Base-by-base conservation (phyloP, 192 early-diverging fungal species). In the Rhizophagus sp. region DNA sequence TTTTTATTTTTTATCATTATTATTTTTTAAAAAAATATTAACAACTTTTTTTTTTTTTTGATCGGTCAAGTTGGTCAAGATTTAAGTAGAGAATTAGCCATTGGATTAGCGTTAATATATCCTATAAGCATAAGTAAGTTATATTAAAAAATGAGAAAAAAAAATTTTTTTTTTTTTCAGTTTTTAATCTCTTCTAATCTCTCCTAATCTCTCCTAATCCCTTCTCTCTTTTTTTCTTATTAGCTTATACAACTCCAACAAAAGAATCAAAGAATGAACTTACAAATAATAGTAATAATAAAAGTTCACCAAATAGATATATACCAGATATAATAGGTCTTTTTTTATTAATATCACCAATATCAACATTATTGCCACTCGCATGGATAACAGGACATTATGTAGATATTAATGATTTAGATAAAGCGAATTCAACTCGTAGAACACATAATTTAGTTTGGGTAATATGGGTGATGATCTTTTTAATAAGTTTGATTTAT, bases 111-210 rank as follows among this genome's bases (percentile, higher is more conserved):
- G 5, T 41, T 27, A 50, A 73, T 73, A 11, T 50, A 49, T 25
- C 71, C 71, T 6, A 73, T 73, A 41, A 73, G 71, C 39, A 73
- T 73, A 73, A 50, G 71, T 73, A 41, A 41, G 71, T 66, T 13
- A 30, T 30, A 30, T 30, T 30, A 30, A 30, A 30, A 30, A 30
- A 30, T 30, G 1, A 30, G 30, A 30, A 30, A 30, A 30, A n/a
- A n/a, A n/a, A n/a, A n/a, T n/a, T n/a, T n/a, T n/a, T n/a, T n/a
- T n/a, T n/a, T 30, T 30, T 30, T 30, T 30, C n/a, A n/a, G n/a
- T 30, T 30, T 30, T 30, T 30, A 30, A 30, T 30, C 30, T 30
- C 30, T 30, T 1, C 1, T 1, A 30, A 30, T 30, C 30, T 30
- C 27, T 30, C 30, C 1, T 30, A 30, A 30, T 30, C 30, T 30